Conservation (phyloP, 2,329 filamentous ascomycete genomes). For the Pseudogymnoascus sp. region DNA sequence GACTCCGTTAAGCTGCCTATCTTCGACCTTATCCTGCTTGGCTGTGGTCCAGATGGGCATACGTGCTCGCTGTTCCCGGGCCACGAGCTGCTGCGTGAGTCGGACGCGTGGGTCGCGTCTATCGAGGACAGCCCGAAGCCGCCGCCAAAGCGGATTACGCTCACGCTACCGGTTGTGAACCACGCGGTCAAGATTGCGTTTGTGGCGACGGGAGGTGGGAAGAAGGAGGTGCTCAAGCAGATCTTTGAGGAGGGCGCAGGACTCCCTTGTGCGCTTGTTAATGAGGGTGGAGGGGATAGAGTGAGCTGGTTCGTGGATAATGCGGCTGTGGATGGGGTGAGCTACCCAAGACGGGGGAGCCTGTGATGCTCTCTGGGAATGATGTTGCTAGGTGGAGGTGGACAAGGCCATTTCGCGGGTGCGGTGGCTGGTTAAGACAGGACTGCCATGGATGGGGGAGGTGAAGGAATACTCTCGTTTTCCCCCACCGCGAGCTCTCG, state of each 20-base stretch:
- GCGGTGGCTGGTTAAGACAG: neutral
- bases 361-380: slow-evolving; percentile 33
- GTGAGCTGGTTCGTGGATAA: slow-evolving; percentile 94
- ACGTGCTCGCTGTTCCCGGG: slow-evolving; percentile 94
- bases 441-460: neutral
- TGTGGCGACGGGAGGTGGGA: slow-evolving; percentile 78
- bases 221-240: slow-evolving; percentile 84
- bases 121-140: slow-evolving; percentile 95
- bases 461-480: neutral
- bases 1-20: slow-evolving; percentile 92
- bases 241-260: slow-evolving; percentile 76
- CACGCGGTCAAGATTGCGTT: slow-evolving; percentile 84
- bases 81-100: slow-evolving; percentile 77
- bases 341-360: slow-evolving; percentile 67
- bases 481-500: neutral
- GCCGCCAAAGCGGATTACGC: slow-evolving; percentile 79
- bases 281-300: slow-evolving; percentile 72
- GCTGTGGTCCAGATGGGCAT: slow-evolving; percentile 92
- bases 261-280: slow-evolving; percentile 81
- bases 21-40: slow-evolving; percentile 88
- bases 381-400: neutral
- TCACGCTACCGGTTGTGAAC: slow-evolving; percentile 82
- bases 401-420: neutral
- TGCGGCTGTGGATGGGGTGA: slow-evolving; percentile 74
- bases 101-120: slow-evolving; percentile 81